Evolutionary conservation across 352 stramenopile species (phyloP), one percentile per base, ranked within the genome.

Genomic region (Globisporangium iwayamae): DNA sequence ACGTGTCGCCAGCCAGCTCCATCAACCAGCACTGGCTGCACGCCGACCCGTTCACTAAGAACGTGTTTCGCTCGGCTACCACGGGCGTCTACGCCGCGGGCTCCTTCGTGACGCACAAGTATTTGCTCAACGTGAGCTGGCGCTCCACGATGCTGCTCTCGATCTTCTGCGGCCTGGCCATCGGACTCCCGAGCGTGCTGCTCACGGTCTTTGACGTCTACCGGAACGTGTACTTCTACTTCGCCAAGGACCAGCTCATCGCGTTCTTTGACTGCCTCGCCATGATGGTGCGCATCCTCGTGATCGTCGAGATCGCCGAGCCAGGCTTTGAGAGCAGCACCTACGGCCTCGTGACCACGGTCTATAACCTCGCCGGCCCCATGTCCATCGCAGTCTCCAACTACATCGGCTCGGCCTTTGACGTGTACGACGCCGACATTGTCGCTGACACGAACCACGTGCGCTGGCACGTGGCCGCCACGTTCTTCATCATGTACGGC

Each of bases 281-380:
- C 0, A 87, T 91, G 73, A 89, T 94, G 60, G 73, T 93, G n/a
- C 70, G 78, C 9, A 86, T 88, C 57, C 74, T 89, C n/a, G 80
- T 89, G 34, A 85, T 88, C 16, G 77, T 94, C 28, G 78, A 94
- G 62, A 89, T 94, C 54, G 79, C 82, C 3, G 84, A 93, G 56
- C 71, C 81, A 6, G 81, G 82, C 0, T 79, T 85, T n/a, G 85
- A 94, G 65, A 90, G 81, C 65, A 84, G 81, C 25, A 90, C 81
- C 4, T 94, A 94, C 62, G 79, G 75, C 3, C 67, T 93, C 18
- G 73, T 93, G 51, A 94, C 85, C 53, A 91, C 83, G 1, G 76
- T 89, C 13, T 81, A 85, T 74, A 94, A 91, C 63, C 75, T 93
- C 30, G 81, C 83, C 4, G 75, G 83, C 10, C 86, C 84, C 4